Conservation (phyloP, 352 stramenopile species). For the Phytophthora megakarya region DNA sequence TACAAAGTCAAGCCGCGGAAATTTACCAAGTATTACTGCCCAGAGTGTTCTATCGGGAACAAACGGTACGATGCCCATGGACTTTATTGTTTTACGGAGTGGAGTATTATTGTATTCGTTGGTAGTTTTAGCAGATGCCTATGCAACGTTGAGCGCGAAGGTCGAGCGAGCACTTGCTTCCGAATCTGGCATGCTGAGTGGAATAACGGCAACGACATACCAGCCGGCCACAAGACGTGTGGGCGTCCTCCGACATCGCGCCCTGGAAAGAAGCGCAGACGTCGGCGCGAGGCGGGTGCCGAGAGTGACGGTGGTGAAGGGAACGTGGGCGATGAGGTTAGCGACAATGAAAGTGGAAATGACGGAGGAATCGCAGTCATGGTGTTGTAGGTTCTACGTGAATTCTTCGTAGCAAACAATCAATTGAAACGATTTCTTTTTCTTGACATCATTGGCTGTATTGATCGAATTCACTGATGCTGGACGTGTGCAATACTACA, state of each 20-base stretch:
- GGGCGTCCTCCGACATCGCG: background rate
- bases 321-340: too few species aligned
- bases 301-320: too few species aligned
- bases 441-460: too few species aligned
- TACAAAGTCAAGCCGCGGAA: background rate
- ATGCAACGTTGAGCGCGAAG: background rate
- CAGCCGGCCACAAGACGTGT: background rate
- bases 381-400: too few species aligned
- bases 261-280: background rate
- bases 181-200: background rate
- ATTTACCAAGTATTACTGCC: background rate
- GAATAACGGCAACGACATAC: background rate
- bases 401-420: too few species aligned
- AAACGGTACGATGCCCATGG: background rate
- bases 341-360: too few species aligned
- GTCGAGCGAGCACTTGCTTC: background rate
- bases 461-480: too few species aligned
- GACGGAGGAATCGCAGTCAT: too few species aligned
- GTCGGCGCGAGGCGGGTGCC: too few species aligned
- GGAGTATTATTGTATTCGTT: background rate
- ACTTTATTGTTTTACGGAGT: background rate
- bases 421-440: too few species aligned
- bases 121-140: background rate
- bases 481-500: too few species aligned
- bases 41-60: background rate